A percentile compares a stretch with the other conserved stretches of the same genome.
Conservation (phyloP, 1,284 basidiomycete species). For the Rhizoctonia solani region DNA sequence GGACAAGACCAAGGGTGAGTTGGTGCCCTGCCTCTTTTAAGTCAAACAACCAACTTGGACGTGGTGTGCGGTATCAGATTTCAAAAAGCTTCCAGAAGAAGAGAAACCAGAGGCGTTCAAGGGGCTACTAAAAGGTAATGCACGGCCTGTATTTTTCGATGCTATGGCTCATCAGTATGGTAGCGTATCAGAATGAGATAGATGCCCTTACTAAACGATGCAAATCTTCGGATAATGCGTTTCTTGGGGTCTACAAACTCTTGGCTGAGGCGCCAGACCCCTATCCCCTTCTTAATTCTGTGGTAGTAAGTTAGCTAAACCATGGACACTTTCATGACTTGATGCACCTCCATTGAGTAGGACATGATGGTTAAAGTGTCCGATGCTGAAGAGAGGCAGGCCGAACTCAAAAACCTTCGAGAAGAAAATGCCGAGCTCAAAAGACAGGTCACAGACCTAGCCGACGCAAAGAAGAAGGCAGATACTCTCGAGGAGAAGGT, state of each 20-base stretch:
- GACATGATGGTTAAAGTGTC: conserved; percentile 88
- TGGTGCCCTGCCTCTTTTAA: no score
- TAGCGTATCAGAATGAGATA: conserved; percentile 95
- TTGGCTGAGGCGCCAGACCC: conserved; percentile 95
- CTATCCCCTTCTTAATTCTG: conserved; percentile 91
- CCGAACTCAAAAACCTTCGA: conserved; percentile 67
- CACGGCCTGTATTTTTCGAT: background rate
- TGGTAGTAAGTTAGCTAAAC: conserved; percentile 64
- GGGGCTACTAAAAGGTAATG: conserved; percentile 77
- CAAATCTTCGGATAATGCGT: conserved; percentile 90
- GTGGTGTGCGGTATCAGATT: conserved; percentile 66
- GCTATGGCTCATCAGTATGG: conserved; percentile 6
- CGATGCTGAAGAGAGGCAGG: conserved; percentile 75
- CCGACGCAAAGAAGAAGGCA: conserved; percentile 76
- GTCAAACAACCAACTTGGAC: no score
- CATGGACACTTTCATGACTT: background rate
- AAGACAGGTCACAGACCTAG: conserved; percentile 69
- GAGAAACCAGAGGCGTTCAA: conserved; percentile 88
- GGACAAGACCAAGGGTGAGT: conserved; percentile 86
- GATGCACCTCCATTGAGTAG: conserved; percentile 46
- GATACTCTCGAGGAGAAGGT: conserved; percentile 86
- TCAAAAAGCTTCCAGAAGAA: conserved; percentile 87
- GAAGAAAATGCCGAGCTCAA: conserved; percentile 82
- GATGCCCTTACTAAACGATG: conserved; percentile 91
- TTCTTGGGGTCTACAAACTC: conserved; percentile 91